Base-by-base conservation (phyloP, 2,329 filamentous ascomycete genomes). In the Akanthomyces dipterigenus region DNA sequence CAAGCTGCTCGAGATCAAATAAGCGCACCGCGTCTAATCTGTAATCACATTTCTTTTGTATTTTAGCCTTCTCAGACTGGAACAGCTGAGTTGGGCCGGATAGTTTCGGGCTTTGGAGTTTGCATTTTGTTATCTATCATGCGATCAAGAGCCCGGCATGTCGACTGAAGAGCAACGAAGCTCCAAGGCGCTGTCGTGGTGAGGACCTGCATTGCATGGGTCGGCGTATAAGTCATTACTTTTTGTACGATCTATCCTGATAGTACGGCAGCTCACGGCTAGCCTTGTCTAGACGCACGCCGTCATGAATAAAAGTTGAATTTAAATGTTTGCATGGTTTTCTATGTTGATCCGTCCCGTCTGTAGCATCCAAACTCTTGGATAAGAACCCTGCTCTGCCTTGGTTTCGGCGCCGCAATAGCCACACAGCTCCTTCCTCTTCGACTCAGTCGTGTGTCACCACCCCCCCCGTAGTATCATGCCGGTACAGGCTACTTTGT, bases 1-100 rank as follows among this genome's bases (percentile, higher is more conserved):
- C 70, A 95, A 93, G 83, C 81, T 93, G 59, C 79, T 93, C 60
- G 87, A 89, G 76, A 90, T 92, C 77, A 92, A 92, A 82, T 93
- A 87, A 81, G 77, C 62, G 65, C 55, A 50, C 20, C n/a, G 53
- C 38, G 57, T 20, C 26, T 55, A 14, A 18, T 45, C 38, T 55
- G 40, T 48, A 22, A 36, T 58, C 55, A 12, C 49, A 14, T 62
- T 64, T 61, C 42, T 45, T 62, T 64, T 65, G 62, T 66, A 64
- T 64, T 62, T 63, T 63, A 65, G 55, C 60, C 57, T 31, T 14
- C 28, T 46, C 54, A 34, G 51, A 45, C 46, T 22, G 31, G 36
- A 40, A 46, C 6, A 16, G 11, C 28, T 62, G 60, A 28, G 45
- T 31, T 31, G 16, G 40, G 54, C 46, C 55, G 53, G 60, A 63